Evolutionary conservation across 305 asterid genomes (phyloP).

Genomic region (Solanum aculeatissimum): DNA sequence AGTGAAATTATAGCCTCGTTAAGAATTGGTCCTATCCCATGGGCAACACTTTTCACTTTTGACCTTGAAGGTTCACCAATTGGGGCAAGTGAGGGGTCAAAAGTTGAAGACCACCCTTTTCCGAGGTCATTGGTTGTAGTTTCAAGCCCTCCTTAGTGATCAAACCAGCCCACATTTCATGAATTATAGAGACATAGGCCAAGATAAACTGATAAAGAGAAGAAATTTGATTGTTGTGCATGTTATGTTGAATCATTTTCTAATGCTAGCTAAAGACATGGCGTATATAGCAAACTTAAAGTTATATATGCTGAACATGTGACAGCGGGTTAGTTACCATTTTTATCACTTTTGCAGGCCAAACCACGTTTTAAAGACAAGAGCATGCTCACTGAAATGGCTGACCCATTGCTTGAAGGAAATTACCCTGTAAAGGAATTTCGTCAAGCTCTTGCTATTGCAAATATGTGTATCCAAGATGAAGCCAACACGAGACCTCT

Average conservation of each 20-base stretch:
- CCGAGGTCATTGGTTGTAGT: no score
- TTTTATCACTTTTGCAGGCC: conserved; percentile 36
- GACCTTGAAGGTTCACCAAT: no score
- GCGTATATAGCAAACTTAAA: background rate
- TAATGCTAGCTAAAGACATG: background rate
- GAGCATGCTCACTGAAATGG: conserved; percentile 36
- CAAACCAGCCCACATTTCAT: no score
- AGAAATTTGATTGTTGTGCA: no score
- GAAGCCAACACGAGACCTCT: conserved; percentile 77
- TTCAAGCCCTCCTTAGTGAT: no score
- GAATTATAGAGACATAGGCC: no score
- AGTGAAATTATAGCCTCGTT: no score
- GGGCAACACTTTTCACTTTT: no score
- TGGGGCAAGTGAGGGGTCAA: no score
- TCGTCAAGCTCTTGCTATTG: conserved; percentile 70
- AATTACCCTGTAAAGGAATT: conserved; percentile 54
- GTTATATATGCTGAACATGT: background rate
- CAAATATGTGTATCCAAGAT: conserved; percentile 88
- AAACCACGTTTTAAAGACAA: conserved; percentile 65
- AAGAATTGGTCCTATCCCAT: no score
- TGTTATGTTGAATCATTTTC: background rate
- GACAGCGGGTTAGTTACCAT: background rate
- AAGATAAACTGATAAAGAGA: no score
- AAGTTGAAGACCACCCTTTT: no score
- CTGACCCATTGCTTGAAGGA: conserved; percentile 64